These are phyloP conservation scores for Colletotrichum tanaceti DNA, from an alignment of 2,329 filamentous ascomycete species.

Conservation along the genomic window DNA sequence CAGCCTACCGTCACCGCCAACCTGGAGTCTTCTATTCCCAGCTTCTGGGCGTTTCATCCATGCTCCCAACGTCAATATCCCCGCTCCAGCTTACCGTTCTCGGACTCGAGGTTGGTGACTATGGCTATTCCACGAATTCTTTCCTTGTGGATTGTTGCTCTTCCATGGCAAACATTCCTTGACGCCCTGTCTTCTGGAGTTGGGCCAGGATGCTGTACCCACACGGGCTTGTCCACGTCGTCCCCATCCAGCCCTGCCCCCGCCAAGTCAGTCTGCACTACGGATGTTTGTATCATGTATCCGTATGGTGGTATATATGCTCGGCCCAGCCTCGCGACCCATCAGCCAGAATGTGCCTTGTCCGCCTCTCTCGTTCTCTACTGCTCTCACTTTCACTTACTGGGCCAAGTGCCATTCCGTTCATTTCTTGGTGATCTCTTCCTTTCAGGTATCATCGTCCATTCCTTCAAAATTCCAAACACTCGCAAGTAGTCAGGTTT, in stretches of 20 bases:
- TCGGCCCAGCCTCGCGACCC: slow-evolving; percentile 11
- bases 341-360: slow-evolving; percentile 1
- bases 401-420: slow-evolving; percentile 32
- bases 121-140: slow-evolving; percentile 22
- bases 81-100: slow-evolving; percentile 18
- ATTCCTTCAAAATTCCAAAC: slow-evolving; percentile 15
- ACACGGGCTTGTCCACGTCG: background rate
- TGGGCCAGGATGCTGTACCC: slow-evolving; percentile 1
- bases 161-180: slow-evolving; percentile 14
- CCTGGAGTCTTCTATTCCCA: slow-evolving; percentile 14
- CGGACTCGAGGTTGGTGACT: slow-evolving; percentile 2
- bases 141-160: slow-evolving; percentile 5
- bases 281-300: no score
- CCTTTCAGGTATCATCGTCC: slow-evolving; percentile 16
- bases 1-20: slow-evolving; percentile 20
- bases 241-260: background rate
- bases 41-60: slow-evolving; percentile 37
- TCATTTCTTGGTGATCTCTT: slow-evolving; percentile 35
- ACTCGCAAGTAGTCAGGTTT: background rate
- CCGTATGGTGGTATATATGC: slow-evolving; percentile 25
- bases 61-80: slow-evolving; percentile 23
- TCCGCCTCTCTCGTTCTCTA: slow-evolving; percentile 17
- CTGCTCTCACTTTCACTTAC: slow-evolving; percentile 16
- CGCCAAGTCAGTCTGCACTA: no score
- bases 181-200: slow-evolving; percentile 9